A percentile compares a stretch with the other conserved stretches of the same genome.
Conservation (phyloP, 805 yeast genomes). For the Wickerhamiella australiensis region DNA sequence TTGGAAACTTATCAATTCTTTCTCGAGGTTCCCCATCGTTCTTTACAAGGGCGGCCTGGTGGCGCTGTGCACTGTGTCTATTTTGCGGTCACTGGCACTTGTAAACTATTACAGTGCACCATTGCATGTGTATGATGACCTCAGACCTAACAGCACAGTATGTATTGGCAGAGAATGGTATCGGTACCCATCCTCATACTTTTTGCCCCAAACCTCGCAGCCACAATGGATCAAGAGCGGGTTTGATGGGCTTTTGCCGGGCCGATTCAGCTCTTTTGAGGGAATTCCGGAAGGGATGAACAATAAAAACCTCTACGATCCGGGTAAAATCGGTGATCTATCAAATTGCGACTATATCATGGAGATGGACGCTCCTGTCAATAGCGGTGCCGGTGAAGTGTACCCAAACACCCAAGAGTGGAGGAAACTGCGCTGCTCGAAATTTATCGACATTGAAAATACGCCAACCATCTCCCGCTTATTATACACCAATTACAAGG, state of each 20-base stretch:
- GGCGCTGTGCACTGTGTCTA: slow-evolving; percentile 26
- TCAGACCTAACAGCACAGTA: slow-evolving; percentile 38
- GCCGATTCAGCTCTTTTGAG: slow-evolving; percentile 49
- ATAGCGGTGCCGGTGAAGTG: slow-evolving; percentile 35
- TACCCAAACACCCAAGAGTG: slow-evolving; percentile 19
- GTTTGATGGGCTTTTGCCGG: slow-evolving; percentile 80
- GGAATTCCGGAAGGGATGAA: slow-evolving; percentile 56
- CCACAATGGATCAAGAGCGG: slow-evolving; percentile 61
- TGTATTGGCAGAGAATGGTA: slow-evolving; percentile 97
- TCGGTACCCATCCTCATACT: slow-evolving; percentile 79
- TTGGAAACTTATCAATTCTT: slow-evolving; percentile 10
- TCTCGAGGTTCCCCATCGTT: slow-evolving; percentile 7
- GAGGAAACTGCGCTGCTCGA: slow-evolving; percentile 18
- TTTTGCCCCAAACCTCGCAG: slow-evolving; percentile 44
- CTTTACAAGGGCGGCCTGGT: slow-evolving; percentile 11
- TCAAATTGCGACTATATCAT: slow-evolving; percentile 54
- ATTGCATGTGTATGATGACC: slow-evolving; percentile 40
- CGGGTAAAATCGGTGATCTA: slow-evolving; percentile 40
- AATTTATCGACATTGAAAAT: slow-evolving; percentile 21
- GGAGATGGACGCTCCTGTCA: slow-evolving; percentile 47
- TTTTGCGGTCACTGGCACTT: slow-evolving; percentile 48
- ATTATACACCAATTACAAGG: slow-evolving; percentile 17
- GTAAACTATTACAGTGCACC: slow-evolving; percentile 65
- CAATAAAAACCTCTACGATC: slow-evolving; percentile 55
- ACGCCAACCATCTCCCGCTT: slow-evolving; percentile 24